phyloP scores from a whole-genome alignment of 2,329 filamentous ascomycete species.

The Fusarium veterinarium region DNA sequence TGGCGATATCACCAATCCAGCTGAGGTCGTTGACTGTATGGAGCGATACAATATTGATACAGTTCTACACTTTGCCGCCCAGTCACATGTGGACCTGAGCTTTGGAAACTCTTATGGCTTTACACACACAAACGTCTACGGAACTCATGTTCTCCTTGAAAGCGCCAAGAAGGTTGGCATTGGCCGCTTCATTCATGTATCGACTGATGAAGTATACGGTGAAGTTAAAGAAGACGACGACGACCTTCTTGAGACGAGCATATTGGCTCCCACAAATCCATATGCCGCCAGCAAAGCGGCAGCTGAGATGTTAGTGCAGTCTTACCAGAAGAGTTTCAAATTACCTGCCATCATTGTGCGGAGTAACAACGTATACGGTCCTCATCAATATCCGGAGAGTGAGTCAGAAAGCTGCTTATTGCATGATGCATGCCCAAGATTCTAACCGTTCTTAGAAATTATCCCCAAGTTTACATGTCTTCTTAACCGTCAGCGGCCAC shows the following conservation, averaged over 20 bases:
- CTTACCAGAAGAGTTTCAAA: constrained; percentile 86
- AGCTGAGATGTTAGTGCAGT: constrained; percentile 87
- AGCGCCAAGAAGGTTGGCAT: constrained; percentile 78
- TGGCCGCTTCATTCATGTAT: constrained; percentile 82
- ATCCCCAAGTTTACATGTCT: constrained; percentile 85
- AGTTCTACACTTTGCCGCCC: constrained; percentile 86
- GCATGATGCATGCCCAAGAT: neutral
- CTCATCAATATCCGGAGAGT: constrained; percentile 88
- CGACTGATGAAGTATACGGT: constrained; percentile 87
- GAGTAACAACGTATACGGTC: constrained; percentile 88
- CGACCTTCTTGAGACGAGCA: constrained; percentile 77
- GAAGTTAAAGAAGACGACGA: constrained; percentile 79
- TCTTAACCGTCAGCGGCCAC: constrained; percentile 72
- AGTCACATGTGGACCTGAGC: constrained; percentile 84
- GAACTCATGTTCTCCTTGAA: constrained; percentile 85
- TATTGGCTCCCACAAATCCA: constrained; percentile 83
- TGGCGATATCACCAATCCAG: constrained; percentile 79
- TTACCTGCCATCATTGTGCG: constrained; percentile 83
- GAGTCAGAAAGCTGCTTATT: constrained; percentile 47
- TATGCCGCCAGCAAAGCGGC: constrained; percentile 85
- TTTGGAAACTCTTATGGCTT: constrained; percentile 87
- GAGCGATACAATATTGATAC: constrained; percentile 80
- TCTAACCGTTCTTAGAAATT: constrained; percentile 68
- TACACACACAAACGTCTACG: constrained; percentile 84
- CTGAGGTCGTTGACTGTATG: constrained; percentile 77